These are phyloP conservation scores for Pseudogymnoascus sp. DNA, from an alignment of 2,329 filamentous ascomycete species.

Conservation along the genomic window DNA sequence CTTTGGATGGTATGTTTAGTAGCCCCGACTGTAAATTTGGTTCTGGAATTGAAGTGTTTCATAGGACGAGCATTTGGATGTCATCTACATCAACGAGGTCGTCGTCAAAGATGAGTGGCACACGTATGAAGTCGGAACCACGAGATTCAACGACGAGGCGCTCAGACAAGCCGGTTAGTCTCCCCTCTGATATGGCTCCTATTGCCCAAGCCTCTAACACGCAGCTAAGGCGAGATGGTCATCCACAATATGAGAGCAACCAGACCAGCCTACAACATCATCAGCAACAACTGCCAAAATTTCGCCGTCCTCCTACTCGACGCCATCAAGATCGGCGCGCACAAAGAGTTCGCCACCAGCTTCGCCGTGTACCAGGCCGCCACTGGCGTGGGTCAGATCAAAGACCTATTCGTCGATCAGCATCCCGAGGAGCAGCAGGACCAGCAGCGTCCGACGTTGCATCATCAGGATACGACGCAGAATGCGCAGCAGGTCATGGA, in stretches of 20 bases:
- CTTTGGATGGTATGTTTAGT: constrained; percentile 46
- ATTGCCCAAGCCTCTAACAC: background rate
- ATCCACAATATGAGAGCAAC: constrained; percentile 45
- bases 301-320: constrained; percentile 47
- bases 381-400: constrained; percentile 42
- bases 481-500: constrained; percentile 47
- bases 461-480: constrained; percentile 37
- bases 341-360: constrained; percentile 46
- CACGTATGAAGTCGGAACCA: constrained; percentile 45
- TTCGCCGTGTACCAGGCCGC: constrained; percentile 46
- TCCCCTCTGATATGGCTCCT: background rate
- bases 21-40: constrained; percentile 16
- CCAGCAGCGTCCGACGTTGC: constrained; percentile 19
- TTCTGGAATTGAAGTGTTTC: constrained; percentile 20
- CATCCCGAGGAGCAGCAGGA: constrained; percentile 30
- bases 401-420: constrained; percentile 41
- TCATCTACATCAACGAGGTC: constrained; percentile 49
- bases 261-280: constrained; percentile 48
- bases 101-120: constrained; percentile 42
- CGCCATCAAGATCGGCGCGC: constrained; percentile 44
- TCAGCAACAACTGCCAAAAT: constrained; percentile 55
- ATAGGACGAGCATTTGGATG: constrained; percentile 44
- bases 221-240: constrained; percentile 41
- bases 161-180: constrained; percentile 40
- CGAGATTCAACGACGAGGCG: constrained; percentile 48